phyloP scores from a whole-genome alignment of 1,139 yeast genomes.

The Pichia sp. region DNA sequence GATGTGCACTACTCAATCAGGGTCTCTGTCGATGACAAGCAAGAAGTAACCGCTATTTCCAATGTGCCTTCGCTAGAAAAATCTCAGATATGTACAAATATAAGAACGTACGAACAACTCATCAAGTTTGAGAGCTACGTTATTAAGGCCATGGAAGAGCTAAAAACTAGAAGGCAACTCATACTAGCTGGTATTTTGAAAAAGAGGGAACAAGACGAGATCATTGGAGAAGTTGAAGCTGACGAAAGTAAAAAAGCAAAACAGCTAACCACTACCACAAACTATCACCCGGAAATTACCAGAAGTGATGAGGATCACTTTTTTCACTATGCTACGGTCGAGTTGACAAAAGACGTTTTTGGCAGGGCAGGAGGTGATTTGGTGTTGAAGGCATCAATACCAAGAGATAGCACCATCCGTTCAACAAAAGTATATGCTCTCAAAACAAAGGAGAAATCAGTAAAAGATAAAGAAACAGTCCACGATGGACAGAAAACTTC shows the following conservation, averaged over 20 bases:
- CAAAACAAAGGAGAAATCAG: constrained; percentile 1
- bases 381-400: constrained; percentile 7
- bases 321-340: constrained; percentile 4
- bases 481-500: not conserved
- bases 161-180: constrained; percentile 12
- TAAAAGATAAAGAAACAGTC: not conserved
- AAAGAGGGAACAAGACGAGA: constrained; percentile 10
- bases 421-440: constrained; percentile 5
- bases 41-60: not conserved
- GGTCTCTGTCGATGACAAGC: constrained; percentile 6
- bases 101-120: constrained; percentile 14
- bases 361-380: constrained; percentile 7
- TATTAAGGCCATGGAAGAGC: constrained; percentile 8
- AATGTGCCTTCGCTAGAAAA: not conserved
- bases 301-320: constrained; percentile 5
- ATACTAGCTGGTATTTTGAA: constrained; percentile 15
- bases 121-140: constrained; percentile 14
- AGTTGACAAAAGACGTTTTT: constrained; percentile 6
- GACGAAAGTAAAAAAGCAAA: constrained; percentile 6
- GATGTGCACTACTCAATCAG: constrained; percentile 16
- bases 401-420: constrained; percentile 5
- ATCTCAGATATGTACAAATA: not conserved
- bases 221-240: constrained; percentile 8
- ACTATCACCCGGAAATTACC: constrained; percentile 8
- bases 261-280: constrained; percentile 8